Evolutionary conservation across 1,139 yeast species (phyloP), one percentile per base, ranked within the genome.

Genomic region (Hansenula anomala): DNA sequence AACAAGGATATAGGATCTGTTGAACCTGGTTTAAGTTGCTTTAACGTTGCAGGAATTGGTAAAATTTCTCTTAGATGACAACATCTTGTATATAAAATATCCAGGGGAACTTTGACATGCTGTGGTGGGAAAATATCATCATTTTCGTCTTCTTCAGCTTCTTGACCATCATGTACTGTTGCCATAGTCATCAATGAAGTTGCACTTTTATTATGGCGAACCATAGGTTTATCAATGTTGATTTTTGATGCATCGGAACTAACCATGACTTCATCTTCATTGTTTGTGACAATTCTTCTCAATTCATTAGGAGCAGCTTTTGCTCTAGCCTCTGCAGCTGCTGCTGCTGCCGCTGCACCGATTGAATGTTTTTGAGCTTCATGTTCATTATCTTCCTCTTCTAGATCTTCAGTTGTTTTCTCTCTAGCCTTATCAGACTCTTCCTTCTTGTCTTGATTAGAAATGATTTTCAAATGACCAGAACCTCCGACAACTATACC

Each of bases 401-500:
- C 42, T 13, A 39, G 44, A 17, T 37, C 43, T 40, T 41, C 44
- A 36, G 30, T 36, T 22, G 30, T 10, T 6, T 15, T 33, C 24
- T 33, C 36, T 11, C 51, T 48, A 4, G 47, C 49, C 29, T 43
- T 44, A 26, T 46, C 48, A 16, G 41, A 49, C 29, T 45, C 40
- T 26, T 46, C 44, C 19, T 36, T 37, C 6, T 38, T 34, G 12
- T 40, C 41, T 54, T 56, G 14, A 55, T 42, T 41, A 33, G 48
- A 17, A 46, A 44, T 39, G 43, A 67, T 54, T 34, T 73, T 75
- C 38, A 81, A 61, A 32, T 83, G 79, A 0, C 87, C 88, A 6
- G 85, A 68, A 1, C 94, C 94, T 24, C 94, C 94, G 28, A 84
- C 90, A 4, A 83, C 88, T 17, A 83, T 68, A 15, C 92, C 92